phyloP scores from a whole-genome alignment of 306 rosid genomes.

The Castanea crenata region DNA sequence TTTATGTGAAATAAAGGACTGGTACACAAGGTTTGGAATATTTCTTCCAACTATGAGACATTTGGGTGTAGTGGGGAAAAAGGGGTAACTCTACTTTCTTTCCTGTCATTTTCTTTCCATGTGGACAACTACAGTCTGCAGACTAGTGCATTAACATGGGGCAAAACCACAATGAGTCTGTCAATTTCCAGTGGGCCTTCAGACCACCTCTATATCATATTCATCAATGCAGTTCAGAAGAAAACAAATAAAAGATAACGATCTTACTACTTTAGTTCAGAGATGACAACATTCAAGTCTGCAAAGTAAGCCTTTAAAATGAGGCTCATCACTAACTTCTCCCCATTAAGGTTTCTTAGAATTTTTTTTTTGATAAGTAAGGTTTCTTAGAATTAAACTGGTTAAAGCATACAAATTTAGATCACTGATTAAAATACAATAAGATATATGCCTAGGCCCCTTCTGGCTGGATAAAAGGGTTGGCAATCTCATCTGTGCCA shows the following conservation, averaged over 20 bases:
- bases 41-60: no score
- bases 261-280: neutral
- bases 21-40: no score
- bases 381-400: constrained; percentile 16
- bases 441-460: constrained; percentile 50
- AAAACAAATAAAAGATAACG: neutral
- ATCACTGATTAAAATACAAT: neutral
- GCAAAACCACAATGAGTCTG: neutral
- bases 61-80: no score
- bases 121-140: no score
- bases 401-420: constrained; percentile 5
- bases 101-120: no score
- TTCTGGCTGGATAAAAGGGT: constrained; percentile 90
- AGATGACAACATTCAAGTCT: neutral
- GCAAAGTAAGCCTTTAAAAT: neutral
- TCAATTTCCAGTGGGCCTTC: no score
- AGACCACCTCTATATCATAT: neutral
- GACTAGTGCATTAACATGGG: no score
- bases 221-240: neutral
- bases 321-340: constrained; percentile 2
- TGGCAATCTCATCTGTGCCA: constrained; percentile 96
- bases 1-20: no score
- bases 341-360: constrained; percentile 4
- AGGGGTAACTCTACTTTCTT: no score
- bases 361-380: neutral